Conservation (phyloP, 768 basidiomycete species). For the Mrakia gelida region DNA sequence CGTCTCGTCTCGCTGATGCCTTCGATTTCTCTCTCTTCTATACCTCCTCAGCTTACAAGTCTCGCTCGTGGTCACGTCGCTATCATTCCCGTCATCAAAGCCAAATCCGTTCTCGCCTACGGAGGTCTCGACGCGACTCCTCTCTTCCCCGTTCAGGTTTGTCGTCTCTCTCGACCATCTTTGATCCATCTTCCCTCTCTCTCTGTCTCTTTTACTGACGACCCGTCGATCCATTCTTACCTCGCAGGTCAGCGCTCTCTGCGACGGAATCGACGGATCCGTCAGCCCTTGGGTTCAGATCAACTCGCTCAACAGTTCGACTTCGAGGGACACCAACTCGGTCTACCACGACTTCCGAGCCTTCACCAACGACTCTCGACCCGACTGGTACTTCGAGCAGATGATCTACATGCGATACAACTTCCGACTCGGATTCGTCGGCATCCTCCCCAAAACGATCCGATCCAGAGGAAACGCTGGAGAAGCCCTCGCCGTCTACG, state of each 20-base stretch:
- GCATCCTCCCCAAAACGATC: conserved; percentile 72
- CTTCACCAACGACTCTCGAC: conserved; percentile 73
- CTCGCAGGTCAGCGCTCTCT: conserved; percentile 74
- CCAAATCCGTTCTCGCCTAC: conserved; percentile 72
- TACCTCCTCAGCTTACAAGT: conserved; percentile 20
- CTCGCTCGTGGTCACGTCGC: conserved; percentile 55
- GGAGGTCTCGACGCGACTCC: conserved; percentile 69
- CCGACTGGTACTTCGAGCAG: conserved; percentile 95
- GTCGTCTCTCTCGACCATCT: conserved; percentile 35
- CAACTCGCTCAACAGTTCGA: conserved; percentile 59
- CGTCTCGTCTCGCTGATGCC: neutral
- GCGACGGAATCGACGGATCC: conserved; percentile 73
- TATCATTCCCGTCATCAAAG: conserved; percentile 65
- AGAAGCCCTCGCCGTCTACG: conserved; percentile 74
- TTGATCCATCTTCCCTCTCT: neutral
- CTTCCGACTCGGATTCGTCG: conserved; percentile 80
- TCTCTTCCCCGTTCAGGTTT: conserved; percentile 90
- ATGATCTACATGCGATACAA: conserved; percentile 87
- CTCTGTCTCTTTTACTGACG: conserved; percentile 21
- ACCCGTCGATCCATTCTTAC: too few species aligned
- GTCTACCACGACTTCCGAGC: conserved; percentile 96
- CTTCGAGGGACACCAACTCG: conserved; percentile 56
- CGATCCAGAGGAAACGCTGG: conserved; percentile 51
- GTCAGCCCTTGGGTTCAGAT: conserved; percentile 81
- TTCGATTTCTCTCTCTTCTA: neutral